Conservation (phyloP, 495 filamentous ascomycete genomes). For the Cenococcum geophilum region DNA sequence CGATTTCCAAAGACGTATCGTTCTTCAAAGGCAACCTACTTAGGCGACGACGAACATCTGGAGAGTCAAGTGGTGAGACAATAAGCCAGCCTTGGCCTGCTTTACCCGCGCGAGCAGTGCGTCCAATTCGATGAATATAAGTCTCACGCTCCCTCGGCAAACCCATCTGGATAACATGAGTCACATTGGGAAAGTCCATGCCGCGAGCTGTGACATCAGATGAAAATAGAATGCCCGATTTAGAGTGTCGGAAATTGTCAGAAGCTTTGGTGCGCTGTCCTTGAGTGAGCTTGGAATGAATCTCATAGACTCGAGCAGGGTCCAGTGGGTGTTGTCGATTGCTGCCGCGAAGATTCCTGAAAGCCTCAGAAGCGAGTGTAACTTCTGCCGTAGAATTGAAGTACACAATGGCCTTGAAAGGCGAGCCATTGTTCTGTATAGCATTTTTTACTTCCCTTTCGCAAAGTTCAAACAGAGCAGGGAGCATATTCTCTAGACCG, state of each 20-base stretch:
- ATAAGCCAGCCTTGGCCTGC: conserved; percentile 76
- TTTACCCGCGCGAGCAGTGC: conserved; percentile 63
- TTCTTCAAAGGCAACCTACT: conserved; percentile 58
- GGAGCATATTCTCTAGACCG: conserved; percentile 70
- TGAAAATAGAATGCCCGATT: conserved; percentile 72
- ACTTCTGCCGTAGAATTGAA: conserved; percentile 72
- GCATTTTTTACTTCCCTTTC: conserved; percentile 47
- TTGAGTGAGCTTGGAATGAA: conserved; percentile 79
- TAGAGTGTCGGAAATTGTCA: conserved; percentile 58
- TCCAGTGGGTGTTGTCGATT: conserved; percentile 27
- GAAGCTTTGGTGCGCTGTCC: conserved; percentile 57
- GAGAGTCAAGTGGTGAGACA: conserved; percentile 54
- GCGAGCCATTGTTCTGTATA: conserved; percentile 40
- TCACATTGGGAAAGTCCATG: conserved; percentile 94
- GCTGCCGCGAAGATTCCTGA: conserved; percentile 47
- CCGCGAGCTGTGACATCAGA: conserved; percentile 93
- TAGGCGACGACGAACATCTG: conserved; percentile 47
- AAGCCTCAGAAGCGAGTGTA: conserved; percentile 52
- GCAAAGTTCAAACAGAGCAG: conserved; percentile 68
- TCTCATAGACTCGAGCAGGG: conserved; percentile 54
- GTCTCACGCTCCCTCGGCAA: conserved; percentile 64
- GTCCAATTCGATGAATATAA: conserved; percentile 87
- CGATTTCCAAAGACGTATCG: conserved; percentile 50
- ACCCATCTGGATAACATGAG: conserved; percentile 82
- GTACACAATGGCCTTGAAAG: conserved; percentile 94